These are phyloP conservation scores for Myxozyma udenii DNA, from an alignment of 805 yeast genomes.

Conservation along the genomic window DNA sequence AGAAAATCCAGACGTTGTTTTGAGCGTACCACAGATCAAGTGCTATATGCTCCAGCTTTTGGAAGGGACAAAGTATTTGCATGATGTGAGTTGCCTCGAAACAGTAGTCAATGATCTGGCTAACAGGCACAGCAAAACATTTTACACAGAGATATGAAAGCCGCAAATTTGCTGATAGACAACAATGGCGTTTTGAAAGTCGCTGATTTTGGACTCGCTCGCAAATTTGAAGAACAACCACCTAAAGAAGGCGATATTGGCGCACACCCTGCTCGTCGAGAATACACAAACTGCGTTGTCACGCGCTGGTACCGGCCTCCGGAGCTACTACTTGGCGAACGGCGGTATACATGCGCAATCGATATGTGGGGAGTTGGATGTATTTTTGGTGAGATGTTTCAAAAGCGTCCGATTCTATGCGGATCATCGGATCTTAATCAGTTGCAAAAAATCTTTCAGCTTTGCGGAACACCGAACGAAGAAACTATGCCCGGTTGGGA, in stretches of 20 bases:
- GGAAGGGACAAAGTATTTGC: slow-evolving; percentile 78
- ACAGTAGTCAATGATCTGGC: too few relatives aligned
- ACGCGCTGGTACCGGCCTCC: slow-evolving; percentile 99
- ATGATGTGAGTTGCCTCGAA: slow-evolving; percentile 39
- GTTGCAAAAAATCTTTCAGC: slow-evolving; percentile 71
- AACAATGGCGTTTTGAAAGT: slow-evolving; percentile 74
- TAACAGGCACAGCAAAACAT: slow-evolving; percentile 43
- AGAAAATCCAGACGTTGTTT: slow-evolving; percentile 66
- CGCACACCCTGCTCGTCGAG: slow-evolving; percentile 42
- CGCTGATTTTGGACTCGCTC: slow-evolving; percentile 94
- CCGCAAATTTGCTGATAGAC: slow-evolving; percentile 86
- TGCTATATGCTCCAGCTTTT: slow-evolving; percentile 77
- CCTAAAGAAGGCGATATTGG: slow-evolving; percentile 53
- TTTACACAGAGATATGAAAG: slow-evolving; percentile 88
- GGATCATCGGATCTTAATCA: slow-evolving; percentile 88
- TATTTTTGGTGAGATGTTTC: slow-evolving; percentile 87
- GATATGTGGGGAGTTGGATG: slow-evolving; percentile 97
- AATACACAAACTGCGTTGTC: slow-evolving; percentile 72
- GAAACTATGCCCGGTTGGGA: slow-evolving; percentile 87
- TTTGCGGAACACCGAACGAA: slow-evolving; percentile 92
- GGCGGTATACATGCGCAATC: slow-evolving; percentile 81
- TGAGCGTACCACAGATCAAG: slow-evolving; percentile 71
- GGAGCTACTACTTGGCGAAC: slow-evolving; percentile 81
- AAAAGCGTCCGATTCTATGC: slow-evolving; percentile 73
- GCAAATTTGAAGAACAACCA: slow-evolving; percentile 60